Percentiles rank a stretch among this genome's conserved stretches.
Conservation (phyloP, 192 early-diverging fungal species). For the Linnemannia exigua region DNA sequence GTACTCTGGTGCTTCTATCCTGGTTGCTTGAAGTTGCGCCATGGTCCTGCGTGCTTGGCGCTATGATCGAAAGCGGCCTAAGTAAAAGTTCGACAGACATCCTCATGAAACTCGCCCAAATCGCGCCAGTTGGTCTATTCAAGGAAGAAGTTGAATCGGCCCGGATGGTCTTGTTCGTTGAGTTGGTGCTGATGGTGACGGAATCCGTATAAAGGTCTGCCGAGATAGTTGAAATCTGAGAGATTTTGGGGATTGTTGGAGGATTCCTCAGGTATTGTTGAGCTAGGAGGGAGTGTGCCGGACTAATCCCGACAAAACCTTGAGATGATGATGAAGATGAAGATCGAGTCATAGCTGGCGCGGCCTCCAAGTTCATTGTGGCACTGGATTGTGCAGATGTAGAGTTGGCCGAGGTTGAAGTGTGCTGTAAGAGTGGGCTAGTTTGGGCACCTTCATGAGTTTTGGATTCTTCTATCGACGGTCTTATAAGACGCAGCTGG, state of each 20-base stretch:
- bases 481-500: neutral
- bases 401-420: neutral
- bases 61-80: neutral
- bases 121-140: neutral
- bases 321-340: neutral
- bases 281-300: constrained; percentile 15
- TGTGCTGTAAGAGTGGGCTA: neutral
- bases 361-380: neutral
- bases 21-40: neutral
- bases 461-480: neutral
- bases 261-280: constrained; percentile 22
- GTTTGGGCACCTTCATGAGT: neutral
- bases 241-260: neutral
- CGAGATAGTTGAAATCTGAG: neutral
- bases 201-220: neutral
- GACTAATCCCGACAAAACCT: neutral
- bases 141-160: neutral
- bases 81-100: neutral
- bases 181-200: neutral
- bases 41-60: neutral
- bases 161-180: neutral
- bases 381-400: neutral
- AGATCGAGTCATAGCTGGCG: too few relatives aligned
- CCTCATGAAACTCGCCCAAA: neutral
- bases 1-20: neutral